phyloP scores from a whole-genome alignment of 306 rosid genomes.

The Benincasa hispida region DNA sequence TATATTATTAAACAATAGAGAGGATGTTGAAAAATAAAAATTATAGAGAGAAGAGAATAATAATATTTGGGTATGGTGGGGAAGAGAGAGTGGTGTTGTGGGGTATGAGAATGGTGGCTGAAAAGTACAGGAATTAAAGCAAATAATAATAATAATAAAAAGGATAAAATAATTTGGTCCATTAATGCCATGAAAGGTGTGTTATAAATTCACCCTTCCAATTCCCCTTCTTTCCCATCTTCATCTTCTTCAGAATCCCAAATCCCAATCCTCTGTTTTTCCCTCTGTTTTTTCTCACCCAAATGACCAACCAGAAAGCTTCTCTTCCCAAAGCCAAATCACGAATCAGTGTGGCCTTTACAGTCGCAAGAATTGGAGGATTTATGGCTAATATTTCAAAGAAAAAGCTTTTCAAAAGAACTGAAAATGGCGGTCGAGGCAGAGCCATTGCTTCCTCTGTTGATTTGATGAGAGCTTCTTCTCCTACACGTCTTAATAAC shows the following conservation, averaged over 20 bases:
- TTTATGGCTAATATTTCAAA: constrained; percentile 21
- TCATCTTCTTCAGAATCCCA: background rate
- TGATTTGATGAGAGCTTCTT: constrained; percentile 83
- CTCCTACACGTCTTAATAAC: constrained; percentile 51
- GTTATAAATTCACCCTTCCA: constrained; percentile 12
- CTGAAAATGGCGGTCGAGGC: constrained; percentile 25
- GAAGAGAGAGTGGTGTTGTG: background rate
- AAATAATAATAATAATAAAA: background rate
- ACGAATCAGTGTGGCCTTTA: constrained; percentile 25
- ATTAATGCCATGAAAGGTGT: constrained; percentile 20
- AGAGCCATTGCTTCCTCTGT: constrained; percentile 45
- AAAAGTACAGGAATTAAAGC: constrained; percentile 39
- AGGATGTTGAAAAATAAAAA: background rate
- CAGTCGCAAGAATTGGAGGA: constrained; percentile 25
- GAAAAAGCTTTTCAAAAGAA: constrained; percentile 29
- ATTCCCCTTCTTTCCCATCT: background rate
- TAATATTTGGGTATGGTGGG: background rate
- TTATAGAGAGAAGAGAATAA: background rate
- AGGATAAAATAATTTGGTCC: constrained; percentile 28
- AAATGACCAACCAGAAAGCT: constrained; percentile 68
- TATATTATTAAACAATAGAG: background rate
- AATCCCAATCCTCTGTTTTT: background rate
- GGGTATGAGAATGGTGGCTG: constrained; percentile 3
- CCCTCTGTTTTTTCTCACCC: background rate
- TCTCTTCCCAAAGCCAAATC: constrained; percentile 30